Percentiles rank a stretch among this genome's conserved stretches.
These are phyloP conservation scores for Dothistroma septosporum DNA, from an alignment of 2,329 filamentous ascomycete species.

Conservation along the genomic window DNA sequence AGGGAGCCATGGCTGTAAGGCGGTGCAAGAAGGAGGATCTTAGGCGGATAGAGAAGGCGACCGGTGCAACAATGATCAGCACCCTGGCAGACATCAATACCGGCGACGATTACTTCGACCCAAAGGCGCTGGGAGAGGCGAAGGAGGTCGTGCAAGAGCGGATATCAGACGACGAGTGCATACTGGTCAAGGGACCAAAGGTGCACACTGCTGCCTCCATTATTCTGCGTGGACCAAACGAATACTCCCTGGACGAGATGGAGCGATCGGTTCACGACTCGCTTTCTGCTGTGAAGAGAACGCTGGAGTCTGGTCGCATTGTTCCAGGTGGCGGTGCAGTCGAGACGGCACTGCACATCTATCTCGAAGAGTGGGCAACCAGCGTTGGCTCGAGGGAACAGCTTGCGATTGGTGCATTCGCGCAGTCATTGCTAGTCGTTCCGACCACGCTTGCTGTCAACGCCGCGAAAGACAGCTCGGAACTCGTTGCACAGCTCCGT, in stretches of 20 bases:
- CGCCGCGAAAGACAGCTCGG: conserved; percentile 91
- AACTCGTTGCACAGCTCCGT: conserved; percentile 91
- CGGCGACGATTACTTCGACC: conserved; percentile 92
- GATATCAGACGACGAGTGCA: conserved; percentile 98
- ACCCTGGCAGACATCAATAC: conserved; percentile 87
- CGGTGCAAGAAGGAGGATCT: conserved; percentile 99
- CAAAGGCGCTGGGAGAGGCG: conserved; percentile 80
- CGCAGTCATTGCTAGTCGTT: conserved; percentile 86
- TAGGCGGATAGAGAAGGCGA: conserved; percentile 90
- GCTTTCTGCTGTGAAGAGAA: conserved; percentile 93
- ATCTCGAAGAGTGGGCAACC: conserved; percentile 96
- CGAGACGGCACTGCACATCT: conserved; percentile 98
- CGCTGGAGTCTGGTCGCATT: conserved; percentile 91
- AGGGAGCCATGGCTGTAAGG: conserved; percentile 89
- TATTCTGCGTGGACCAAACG: conserved; percentile 91
- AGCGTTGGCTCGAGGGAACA: conserved; percentile 95
- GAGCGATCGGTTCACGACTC: conserved; percentile 97
- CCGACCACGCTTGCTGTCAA: conserved; percentile 97
- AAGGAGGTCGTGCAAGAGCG: conserved; percentile 98
- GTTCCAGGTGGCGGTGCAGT: conserved; percentile 95
- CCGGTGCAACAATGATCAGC: conserved; percentile 87
- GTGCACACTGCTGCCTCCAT: conserved; percentile 89
- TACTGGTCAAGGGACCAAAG: conserved; percentile 93
- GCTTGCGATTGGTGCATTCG: conserved; percentile 95
- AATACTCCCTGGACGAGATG: conserved; percentile 98